Percentiles rank a stretch among this genome's conserved stretches.
phyloP scores from a whole-genome alignment of 2,329 filamentous ascomycete species.

The Penicillium thymicola region DNA sequence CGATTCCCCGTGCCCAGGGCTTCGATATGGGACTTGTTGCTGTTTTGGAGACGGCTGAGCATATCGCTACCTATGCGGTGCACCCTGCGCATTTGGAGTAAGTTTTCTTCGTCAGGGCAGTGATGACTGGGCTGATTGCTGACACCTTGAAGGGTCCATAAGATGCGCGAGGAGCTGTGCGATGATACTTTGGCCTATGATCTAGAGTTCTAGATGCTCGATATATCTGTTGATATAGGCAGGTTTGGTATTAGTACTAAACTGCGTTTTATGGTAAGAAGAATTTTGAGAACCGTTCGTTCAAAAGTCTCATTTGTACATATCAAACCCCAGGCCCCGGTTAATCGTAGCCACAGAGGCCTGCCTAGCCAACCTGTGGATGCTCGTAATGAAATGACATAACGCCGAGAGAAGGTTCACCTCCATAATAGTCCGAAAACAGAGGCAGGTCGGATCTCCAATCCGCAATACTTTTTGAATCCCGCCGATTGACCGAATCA shows the following conservation, averaged over 20 bases:
- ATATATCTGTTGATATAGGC: neutral
- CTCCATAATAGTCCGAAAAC: slow-evolving; percentile 16
- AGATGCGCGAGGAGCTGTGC: slow-evolving; percentile 41
- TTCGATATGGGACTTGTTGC: slow-evolving; percentile 48
- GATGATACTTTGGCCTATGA: slow-evolving; percentile 45
- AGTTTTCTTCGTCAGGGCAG: slow-evolving; percentile 16
- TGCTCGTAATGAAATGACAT: slow-evolving; percentile 12
- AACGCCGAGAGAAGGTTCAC: slow-evolving; percentile 21
- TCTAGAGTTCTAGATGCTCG: slow-evolving; percentile 33
- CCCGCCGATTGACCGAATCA: slow-evolving; percentile 15
- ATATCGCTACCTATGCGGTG: slow-evolving; percentile 43
- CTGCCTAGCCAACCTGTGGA: slow-evolving; percentile 5
- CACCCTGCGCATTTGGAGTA: slow-evolving; percentile 49
- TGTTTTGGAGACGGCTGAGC: slow-evolving; percentile 43
- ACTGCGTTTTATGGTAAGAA: neutral
- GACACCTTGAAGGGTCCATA: slow-evolving; percentile 33
- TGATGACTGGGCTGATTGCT: neutral
- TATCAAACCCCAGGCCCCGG: slow-evolving; percentile 2
- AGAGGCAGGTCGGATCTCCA: slow-evolving; percentile 13
- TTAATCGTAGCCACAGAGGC: neutral
- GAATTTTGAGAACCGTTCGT: neutral
- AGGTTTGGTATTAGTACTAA: neutral
- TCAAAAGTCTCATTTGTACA: slow-evolving; percentile 9
- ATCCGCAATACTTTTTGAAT: slow-evolving; percentile 26
- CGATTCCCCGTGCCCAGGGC: slow-evolving; percentile 43